Base-by-base conservation (phyloP, 768 basidiomycete genomes). In the Aureoboletus auriporus region DNA sequence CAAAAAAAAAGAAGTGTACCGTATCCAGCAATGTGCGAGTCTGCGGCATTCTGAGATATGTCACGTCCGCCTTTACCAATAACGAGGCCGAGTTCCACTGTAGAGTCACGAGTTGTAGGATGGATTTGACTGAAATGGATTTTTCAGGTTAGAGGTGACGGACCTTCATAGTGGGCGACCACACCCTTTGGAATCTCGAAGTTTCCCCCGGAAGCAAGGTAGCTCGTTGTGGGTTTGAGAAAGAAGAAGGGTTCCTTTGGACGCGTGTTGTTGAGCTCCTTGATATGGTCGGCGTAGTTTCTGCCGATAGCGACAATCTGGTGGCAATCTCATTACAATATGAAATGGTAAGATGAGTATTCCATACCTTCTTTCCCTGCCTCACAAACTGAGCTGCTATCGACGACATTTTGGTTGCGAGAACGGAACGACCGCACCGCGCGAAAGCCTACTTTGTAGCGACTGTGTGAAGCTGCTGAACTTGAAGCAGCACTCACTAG, bases 221-320 rank as follows among this genome's bases (percentile, higher is more conserved):
- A 98, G 62, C 87, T 91, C 11, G 86, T 83, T 5, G 96, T 98
- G 8, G 95, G 96, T 69, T 99, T 99, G 26, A 98, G 71, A 75
- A 99, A 99, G 79, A 97, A 94, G 76, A 99, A 97, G 0, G 96
- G 96, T 63, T 97, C 94, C 64, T 84, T 89, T 0, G 95, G 94
- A 27, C 35, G 50, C 6, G 86, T 72, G 64, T 97, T 97, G 61
- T 84, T 86, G 31, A 98, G 78, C 63, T 99, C 96, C 68, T 89
- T 92, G 65, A 86, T 84, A 57, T 96, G 94, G 30, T 89, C 89
- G 6, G 79, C 81, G 66, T 95, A 96, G 73, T 96, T 97, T 50
- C 95, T 82, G 30, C 95, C 95, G 50, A 98, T 97, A 31, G 93
- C 94, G 31, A 97, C 86, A 58, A 97, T 94, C 88, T 93, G 46